phyloP scores from a whole-genome alignment of 2,329 filamentous ascomycete genomes.

The Domatiomyces catenatus region DNA sequence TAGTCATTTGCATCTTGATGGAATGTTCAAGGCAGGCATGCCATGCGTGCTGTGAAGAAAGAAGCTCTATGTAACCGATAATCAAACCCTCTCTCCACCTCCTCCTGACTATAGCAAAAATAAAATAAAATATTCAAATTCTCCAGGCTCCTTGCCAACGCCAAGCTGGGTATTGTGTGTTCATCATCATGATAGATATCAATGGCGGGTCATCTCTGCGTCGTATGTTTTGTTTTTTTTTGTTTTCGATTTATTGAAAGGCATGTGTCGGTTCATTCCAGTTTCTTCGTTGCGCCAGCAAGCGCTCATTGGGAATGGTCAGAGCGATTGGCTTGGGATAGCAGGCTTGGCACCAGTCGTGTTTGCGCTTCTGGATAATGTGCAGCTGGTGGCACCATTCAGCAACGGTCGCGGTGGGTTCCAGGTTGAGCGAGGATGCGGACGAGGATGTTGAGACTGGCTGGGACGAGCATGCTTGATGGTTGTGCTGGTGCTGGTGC shows the following conservation, averaged over 20 bases:
- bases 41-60: no score
- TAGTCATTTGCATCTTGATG: no score
- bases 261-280: not conserved
- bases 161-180: no score
- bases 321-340: slow-evolving; percentile 3
- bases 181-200: no score
- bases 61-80: no score
- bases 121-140: no score
- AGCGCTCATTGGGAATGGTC: not conserved
- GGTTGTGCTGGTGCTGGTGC: not conserved
- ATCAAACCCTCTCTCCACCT: no score
- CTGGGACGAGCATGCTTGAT: not conserved
- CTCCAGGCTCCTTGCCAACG: no score
- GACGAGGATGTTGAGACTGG: slow-evolving; percentile 9
- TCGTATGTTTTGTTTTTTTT: no score
- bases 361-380: slow-evolving; percentile 13
- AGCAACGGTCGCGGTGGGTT: slow-evolving; percentile 11
- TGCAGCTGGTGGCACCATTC: slow-evolving; percentile 18
- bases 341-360: slow-evolving; percentile 16
- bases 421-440: slow-evolving; percentile 5
- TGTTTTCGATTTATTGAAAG: not conserved
- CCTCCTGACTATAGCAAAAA: no score
- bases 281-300: not conserved
- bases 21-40: no score
- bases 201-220: no score